These are phyloP conservation scores for Sarocladiaceae sp. DNA, from an alignment of 2,329 filamentous ascomycete genomes.

Conservation along the genomic window DNA sequence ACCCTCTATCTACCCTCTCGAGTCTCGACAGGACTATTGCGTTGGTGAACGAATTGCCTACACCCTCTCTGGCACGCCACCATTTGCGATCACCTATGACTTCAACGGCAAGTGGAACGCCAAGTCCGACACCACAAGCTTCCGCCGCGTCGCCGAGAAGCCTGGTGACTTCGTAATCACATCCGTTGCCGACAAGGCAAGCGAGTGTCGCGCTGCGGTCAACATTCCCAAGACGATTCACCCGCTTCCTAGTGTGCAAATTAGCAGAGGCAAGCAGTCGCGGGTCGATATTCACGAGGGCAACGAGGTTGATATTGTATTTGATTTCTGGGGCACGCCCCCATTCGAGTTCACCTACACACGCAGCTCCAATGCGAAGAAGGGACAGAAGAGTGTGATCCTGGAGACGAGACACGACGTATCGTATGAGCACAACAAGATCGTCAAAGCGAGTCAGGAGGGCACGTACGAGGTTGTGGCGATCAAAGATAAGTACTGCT, in stretches of 20 bases:
- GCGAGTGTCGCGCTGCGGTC: slow-evolving; percentile 76
- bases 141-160: slow-evolving; percentile 87
- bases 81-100: slow-evolving; percentile 88
- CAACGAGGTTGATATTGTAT: slow-evolving; percentile 84
- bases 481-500: slow-evolving; percentile 89
- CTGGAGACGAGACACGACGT: slow-evolving; percentile 88
- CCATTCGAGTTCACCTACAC: slow-evolving; percentile 99
- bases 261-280: slow-evolving; percentile 75
- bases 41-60: slow-evolving; percentile 93
- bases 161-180: slow-evolving; percentile 86
- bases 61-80: slow-evolving; percentile 80
- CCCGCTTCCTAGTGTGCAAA: slow-evolving; percentile 82
- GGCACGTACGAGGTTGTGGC: slow-evolving; percentile 96
- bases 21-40: slow-evolving; percentile 82
- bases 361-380: slow-evolving; percentile 76
- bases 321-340: slow-evolving; percentile 91
- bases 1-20: slow-evolving; percentile 81
- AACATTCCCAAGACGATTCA: slow-evolving; percentile 80
- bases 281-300: slow-evolving; percentile 95
- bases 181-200: slow-evolving; percentile 78
- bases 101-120: slow-evolving; percentile 82
- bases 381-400: slow-evolving; percentile 70
- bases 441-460: slow-evolving; percentile 80
- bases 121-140: slow-evolving; percentile 70
- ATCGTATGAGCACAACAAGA: slow-evolving; percentile 74